Base-by-base conservation (phyloP, 768 basidiomycete species). In the Trametes villosa region DNA sequence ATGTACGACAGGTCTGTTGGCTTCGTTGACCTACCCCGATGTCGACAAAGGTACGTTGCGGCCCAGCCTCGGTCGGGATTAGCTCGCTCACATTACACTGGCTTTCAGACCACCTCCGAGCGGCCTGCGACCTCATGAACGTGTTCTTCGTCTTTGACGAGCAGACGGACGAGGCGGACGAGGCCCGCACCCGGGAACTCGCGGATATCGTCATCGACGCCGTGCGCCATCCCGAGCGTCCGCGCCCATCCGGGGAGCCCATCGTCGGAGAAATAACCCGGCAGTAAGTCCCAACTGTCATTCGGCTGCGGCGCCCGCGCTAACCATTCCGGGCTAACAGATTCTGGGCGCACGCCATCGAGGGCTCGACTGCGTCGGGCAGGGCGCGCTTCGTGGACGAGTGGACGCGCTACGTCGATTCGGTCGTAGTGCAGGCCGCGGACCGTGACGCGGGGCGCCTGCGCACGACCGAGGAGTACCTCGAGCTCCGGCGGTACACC, bases 101-200 rank as follows among this genome's bases (percentile, higher is more conserved):
- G 3, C 27, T 36, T n/a, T 15, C 26, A 60, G 62, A 55, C 24
- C 59, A 60, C 11, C 29, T 62, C 5, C 59, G 65, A 4, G 52
- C 31, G 20, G 62, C 51, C 12, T 62, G 62, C 48, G 70, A 72
- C 54, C 30, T 69, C 17, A 71, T 72, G 71, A 69, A 68, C 51
- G n/a, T 66, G 3, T 69, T 70, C 40, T 73, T 71, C 58, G 63
- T 71, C 24, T 41, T 72, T 22, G 72, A 73, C 55, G 70, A 73
- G 34, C 61, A 69, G 20, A 61, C 70, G 5, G 70, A 73, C 42
- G 56, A 60, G 0, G 48, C 22, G 36, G 38, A 52, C 33, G 65
- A 22, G 22, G 17, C 36, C 9, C 42, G 27, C 22, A 60, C 55
- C 26, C 63, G 63, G 33, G 45, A 61, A 27, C 22, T 62, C 26